Evolutionary conservation across 75 land plant genomes (phyloP), one percentile per base, ranked within the genome.

Genomic region (Picea sitchensis): DNA sequence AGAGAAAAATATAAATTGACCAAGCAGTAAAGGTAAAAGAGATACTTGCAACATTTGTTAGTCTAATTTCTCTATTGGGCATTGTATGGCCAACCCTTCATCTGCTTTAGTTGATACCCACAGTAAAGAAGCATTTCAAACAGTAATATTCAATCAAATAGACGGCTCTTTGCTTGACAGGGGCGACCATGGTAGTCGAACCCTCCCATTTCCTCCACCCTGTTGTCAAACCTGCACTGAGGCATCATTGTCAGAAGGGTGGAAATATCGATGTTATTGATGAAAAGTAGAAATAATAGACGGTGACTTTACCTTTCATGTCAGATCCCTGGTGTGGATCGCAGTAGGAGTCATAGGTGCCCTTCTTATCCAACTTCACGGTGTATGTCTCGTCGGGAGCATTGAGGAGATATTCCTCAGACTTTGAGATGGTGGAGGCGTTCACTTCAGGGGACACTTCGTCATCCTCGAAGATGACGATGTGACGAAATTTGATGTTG

Each of bases 401-500:
- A 51, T 95, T 95, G n/a, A 95, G 80, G 61, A 86, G 82, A 31
- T 90, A 92, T 78, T 88, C 93, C 73, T 94, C 96, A 36, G 4
- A 0, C 92, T 88, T 91, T 32, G 90, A 91, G 79, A 95, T 84
- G 14, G 60, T 77, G 11, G 80, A 51, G 2, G 44, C 94, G 34
- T 91, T 83, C 3, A 95, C 98, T 2, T 92, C 96, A 1, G 83
- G 15, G 4, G 98, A 96, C 13, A 93, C 83, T 38, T 80, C 90
- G 38, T 93, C 98, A 84, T 93, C 96, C n/a, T 93, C 96, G 80
- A 95, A 93, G 30, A 93, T 77, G 0, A 95, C 85, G 83, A 93
- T 93, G 87, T 95, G 98, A 5, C 96, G 98, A 85, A 93, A 95
- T 12, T 91, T 96, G 14, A 89, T 89, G 82, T 95, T 95, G 90